Percentiles rank a stretch among this genome's conserved stretches.
Evolutionary conservation across 2,329 filamentous ascomycete species (phyloP).

Genomic region (Didymosphaeria variabile): DNA sequence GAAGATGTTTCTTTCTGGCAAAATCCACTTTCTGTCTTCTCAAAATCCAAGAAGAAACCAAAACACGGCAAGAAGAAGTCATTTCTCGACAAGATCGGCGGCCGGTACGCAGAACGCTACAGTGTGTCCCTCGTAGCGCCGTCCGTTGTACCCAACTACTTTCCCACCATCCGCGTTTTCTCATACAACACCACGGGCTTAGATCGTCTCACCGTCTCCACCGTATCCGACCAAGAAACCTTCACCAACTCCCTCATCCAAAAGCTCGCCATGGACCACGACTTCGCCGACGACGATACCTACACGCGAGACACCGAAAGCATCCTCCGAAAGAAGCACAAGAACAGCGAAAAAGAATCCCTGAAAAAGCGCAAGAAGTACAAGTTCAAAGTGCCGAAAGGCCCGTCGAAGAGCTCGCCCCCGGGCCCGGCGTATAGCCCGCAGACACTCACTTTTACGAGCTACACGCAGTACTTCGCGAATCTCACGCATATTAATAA

Average conservation of each 20-base stretch:
- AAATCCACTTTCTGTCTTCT: slow-evolving; percentile 28
- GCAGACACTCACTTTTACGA: slow-evolving; percentile 79
- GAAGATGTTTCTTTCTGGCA: slow-evolving; percentile 30
- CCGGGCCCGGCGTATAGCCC: slow-evolving; percentile 92
- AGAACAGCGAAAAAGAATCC: slow-evolving; percentile 41
- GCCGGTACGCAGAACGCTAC: slow-evolving; percentile 84
- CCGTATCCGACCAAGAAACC: slow-evolving; percentile 5
- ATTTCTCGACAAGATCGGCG: slow-evolving; percentile 75
- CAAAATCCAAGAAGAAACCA: slow-evolving; percentile 34
- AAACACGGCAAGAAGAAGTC: slow-evolving; percentile 60
- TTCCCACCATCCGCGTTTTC: slow-evolving; percentile 86
- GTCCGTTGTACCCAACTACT: slow-evolving; percentile 92
- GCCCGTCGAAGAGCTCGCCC: slow-evolving; percentile 74
- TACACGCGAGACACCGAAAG: slow-evolving; percentile 54
- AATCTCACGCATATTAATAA: slow-evolving; percentile 94
- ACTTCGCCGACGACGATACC: slow-evolving; percentile 37
- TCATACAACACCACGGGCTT: slow-evolving; percentile 92
- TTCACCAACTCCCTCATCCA: slow-evolving; percentile 16
- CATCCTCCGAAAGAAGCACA: slow-evolving; percentile 57
- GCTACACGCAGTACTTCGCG: slow-evolving; percentile 91
- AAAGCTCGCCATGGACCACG: slow-evolving; percentile 16
- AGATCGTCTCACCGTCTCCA: slow-evolving; percentile 56
- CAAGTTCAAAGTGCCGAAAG: slow-evolving; percentile 67
- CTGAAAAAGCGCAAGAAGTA: slow-evolving; percentile 49
- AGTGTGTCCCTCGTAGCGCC: slow-evolving; percentile 82